These are phyloP conservation scores for Quillaja saponaria DNA, from an alignment of 306 rosid species.

Conservation along the genomic window DNA sequence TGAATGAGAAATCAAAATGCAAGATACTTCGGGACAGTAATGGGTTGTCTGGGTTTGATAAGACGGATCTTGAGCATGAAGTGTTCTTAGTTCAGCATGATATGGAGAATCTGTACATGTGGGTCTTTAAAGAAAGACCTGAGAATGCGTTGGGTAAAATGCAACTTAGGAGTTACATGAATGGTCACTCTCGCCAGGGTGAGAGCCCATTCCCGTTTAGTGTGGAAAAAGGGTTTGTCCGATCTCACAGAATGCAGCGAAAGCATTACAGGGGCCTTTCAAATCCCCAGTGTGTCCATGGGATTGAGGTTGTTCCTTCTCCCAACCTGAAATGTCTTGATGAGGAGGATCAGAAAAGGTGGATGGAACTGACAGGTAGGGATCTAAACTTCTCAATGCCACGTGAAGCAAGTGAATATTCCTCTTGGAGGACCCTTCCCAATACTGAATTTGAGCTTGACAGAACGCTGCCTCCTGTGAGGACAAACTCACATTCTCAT, in stretches of 20 bases:
- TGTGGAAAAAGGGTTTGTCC: conserved; percentile 38
- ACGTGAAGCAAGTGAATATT: conserved; percentile 39
- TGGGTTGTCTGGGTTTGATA: conserved; percentile 43
- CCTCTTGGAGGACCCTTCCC: conserved; percentile 43
- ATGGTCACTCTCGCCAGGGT: conserved; percentile 45
- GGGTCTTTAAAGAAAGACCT: conserved; percentile 50
- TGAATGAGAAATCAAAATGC: conserved; percentile 40
- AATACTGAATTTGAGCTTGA: conserved; percentile 44
- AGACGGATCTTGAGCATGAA: conserved; percentile 41
- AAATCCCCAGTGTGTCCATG: conserved; percentile 46
- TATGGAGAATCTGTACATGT: conserved; percentile 52
- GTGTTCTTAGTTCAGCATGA: conserved; percentile 49
- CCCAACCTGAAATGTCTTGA: conserved; percentile 41
- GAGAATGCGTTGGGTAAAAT: conserved; percentile 49
- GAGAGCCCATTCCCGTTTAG: conserved; percentile 45
- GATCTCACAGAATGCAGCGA: conserved; percentile 47
- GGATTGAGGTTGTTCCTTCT: conserved; percentile 34
- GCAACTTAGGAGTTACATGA: conserved; percentile 51
- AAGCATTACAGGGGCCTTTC: conserved; percentile 50
- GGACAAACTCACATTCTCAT: conserved; percentile 26
- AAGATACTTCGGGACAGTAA: conserved; percentile 32
- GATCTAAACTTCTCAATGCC: conserved; percentile 40
- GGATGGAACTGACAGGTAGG: conserved; percentile 48
- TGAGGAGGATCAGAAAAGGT: conserved; percentile 43
- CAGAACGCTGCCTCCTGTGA: conserved; percentile 30